Conservation (phyloP, 805 yeast genomes). For the Pichia paraexigua region DNA sequence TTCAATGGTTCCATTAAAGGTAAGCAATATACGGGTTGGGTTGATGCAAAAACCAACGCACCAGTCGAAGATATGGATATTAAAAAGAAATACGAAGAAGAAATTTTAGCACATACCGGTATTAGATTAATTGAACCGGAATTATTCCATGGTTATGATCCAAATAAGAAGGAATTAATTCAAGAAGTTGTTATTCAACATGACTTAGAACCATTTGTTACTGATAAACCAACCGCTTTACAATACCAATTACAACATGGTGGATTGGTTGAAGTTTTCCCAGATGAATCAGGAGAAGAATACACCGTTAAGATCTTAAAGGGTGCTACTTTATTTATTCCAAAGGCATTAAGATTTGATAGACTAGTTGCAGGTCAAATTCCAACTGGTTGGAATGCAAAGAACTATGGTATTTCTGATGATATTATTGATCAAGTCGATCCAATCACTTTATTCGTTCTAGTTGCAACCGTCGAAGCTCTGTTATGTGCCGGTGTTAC, state of each 20-base stretch:
- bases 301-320: conserved; percentile 82
- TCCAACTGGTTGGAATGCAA: conserved; percentile 98
- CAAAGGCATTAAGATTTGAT: conserved; percentile 73
- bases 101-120: conserved; percentile 90
- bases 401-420: conserved; percentile 88
- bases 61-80: conserved; percentile 95
- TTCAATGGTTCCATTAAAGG: conserved; percentile 87
- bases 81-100: conserved; percentile 83
- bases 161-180: conserved; percentile 82
- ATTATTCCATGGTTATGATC: conserved; percentile 88
- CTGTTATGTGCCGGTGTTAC: conserved; percentile 90
- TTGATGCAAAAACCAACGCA: conserved; percentile 83
- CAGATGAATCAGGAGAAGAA: conserved; percentile 79
- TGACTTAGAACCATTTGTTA: conserved; percentile 92
- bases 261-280: conserved; percentile 81
- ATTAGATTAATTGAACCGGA: conserved; percentile 96
- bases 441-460: conserved; percentile 85
- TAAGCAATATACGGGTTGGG: conserved; percentile 94
- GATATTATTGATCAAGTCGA: conserved; percentile 93
- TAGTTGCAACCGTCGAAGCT: conserved; percentile 94
- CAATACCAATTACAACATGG: conserved; percentile 93
- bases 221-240: conserved; percentile 90
- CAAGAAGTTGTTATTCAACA: conserved; percentile 97
- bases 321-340: conserved; percentile 87
- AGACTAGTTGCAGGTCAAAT: conserved; percentile 86